Conservation (phyloP, 2,329 filamentous ascomycete genomes). For the Dothideomycetes sp. region DNA sequence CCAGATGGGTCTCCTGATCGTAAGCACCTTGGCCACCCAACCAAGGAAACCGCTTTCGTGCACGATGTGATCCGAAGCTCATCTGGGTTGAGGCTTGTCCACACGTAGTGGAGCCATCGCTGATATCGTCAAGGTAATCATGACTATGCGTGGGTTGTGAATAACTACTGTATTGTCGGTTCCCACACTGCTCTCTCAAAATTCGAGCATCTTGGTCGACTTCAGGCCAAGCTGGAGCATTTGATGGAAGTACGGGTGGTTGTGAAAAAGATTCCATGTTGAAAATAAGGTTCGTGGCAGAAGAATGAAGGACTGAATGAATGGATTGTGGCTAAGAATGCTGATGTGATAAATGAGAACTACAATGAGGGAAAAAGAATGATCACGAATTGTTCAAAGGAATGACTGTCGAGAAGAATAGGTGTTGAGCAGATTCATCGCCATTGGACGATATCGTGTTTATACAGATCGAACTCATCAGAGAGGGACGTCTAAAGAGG, state of each 20-base stretch:
- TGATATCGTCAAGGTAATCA: neutral
- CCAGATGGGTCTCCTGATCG: too few species aligned
- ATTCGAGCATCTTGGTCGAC: slow-evolving; percentile 21
- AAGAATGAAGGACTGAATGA: slow-evolving; percentile 19
- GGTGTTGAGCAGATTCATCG: neutral
- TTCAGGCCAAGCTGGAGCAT: slow-evolving; percentile 29
- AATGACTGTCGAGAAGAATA: slow-evolving; percentile 29
- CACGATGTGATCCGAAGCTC: neutral
- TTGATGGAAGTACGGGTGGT: slow-evolving; percentile 34
- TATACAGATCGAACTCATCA: slow-evolving; percentile 10
- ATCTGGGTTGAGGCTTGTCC: too few species aligned
- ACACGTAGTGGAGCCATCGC: slow-evolving; percentile 8
- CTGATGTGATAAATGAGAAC: slow-evolving; percentile 22
- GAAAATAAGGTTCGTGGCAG: slow-evolving; percentile 25
- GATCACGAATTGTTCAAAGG: slow-evolving; percentile 34
- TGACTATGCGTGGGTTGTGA: slow-evolving; percentile 7
- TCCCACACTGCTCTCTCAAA: slow-evolving; percentile 35
- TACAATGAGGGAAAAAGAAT: slow-evolving; percentile 21
- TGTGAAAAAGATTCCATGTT: slow-evolving; percentile 24
- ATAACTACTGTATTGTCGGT: slow-evolving; percentile 30
- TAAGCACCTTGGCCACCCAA: too few species aligned
- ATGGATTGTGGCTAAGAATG: slow-evolving; percentile 32
- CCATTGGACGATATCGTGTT: slow-evolving; percentile 13
- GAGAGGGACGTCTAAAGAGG: slow-evolving; percentile 11
- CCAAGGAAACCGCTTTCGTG: slow-evolving; percentile 2